Evolutionary conservation across 768 basidiomycete species (phyloP).

Genomic region (Rhizopogon salebrosus): DNA sequence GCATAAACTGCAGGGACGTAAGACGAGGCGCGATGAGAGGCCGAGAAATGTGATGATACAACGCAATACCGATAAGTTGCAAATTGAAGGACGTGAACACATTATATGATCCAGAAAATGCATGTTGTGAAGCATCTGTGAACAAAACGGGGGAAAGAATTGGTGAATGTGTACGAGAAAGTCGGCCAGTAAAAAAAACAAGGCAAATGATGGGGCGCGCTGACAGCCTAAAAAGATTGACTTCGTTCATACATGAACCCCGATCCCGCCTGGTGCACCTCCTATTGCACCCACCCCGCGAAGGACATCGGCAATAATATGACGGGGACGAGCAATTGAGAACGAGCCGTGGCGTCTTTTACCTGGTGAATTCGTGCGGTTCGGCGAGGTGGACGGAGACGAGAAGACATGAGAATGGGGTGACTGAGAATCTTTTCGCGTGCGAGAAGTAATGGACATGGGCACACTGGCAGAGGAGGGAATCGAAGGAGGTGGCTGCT

Average conservation of each 20-base stretch:
- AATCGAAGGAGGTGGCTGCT: background rate
- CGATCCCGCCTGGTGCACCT: slow-evolving; percentile 3
- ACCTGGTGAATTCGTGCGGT: slow-evolving; percentile 1
- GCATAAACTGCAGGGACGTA: background rate
- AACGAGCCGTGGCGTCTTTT: slow-evolving; percentile 12
- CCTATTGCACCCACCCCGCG: slow-evolving; percentile 39
- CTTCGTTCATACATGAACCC: background rate
- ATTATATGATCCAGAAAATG: background rate
- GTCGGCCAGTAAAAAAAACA: background rate
- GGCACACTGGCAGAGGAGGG: background rate
- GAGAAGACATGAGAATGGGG: slow-evolving; percentile 6
- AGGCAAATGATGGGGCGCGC: background rate
- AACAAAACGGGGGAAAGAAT: background rate
- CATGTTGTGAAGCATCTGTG: too few relatives aligned
- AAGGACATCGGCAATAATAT: slow-evolving; percentile 32
- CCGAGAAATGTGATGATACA: background rate
- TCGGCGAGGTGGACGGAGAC: slow-evolving; percentile 8
- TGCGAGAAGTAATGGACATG: slow-evolving; percentile 1
- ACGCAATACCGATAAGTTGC: too few relatives aligned
- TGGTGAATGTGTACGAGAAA: background rate
- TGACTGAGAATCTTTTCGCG: slow-evolving; percentile 6
- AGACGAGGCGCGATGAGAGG: too few relatives aligned
- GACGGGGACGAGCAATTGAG: slow-evolving; percentile 11
- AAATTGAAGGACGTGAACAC: too few relatives aligned
- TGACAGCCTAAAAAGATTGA: background rate